These are phyloP conservation scores for Physaria fendleri DNA, from an alignment of 345 rosid species.

Conservation along the genomic window DNA sequence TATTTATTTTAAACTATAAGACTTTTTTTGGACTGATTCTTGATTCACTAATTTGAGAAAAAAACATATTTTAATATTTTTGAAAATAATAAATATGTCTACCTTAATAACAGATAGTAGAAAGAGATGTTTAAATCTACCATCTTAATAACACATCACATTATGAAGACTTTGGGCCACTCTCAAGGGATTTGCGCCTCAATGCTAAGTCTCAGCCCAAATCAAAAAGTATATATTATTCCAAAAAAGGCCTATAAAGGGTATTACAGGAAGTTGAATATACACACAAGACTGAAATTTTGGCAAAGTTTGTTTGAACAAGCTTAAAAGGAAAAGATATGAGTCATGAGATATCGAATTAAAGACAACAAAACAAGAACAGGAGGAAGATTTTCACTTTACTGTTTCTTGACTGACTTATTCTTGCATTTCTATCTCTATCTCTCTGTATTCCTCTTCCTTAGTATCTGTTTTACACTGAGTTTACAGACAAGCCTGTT, in stretches of 20 bases:
- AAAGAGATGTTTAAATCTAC: no score
- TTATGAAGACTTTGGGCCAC: no score
- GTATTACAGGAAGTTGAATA: not conserved
- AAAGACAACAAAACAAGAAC: constrained; percentile 1
- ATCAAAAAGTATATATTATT: not conserved
- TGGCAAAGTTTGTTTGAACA: not conserved
- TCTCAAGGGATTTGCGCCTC: no score
- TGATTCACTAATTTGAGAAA: no score
- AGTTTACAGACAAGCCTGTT: not conserved
- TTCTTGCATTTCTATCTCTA: no score
- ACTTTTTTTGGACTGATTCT: constrained; percentile 10
- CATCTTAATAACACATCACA: no score
- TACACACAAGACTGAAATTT: not conserved
- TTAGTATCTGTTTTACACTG: constrained; percentile 12
- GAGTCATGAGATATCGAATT: no score
- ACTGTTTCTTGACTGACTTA: not conserved
- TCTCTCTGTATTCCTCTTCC: not conserved
- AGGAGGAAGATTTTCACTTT: constrained; percentile 13
- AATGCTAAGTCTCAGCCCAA: no score
- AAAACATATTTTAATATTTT: no score
- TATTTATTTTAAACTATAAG: not conserved
- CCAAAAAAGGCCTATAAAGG: not conserved
- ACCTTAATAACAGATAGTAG: no score
- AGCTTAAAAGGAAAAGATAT: not conserved
- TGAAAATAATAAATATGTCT: no score